Evolutionary conservation across 371 early-diverging fungal genomes (phyloP).

Genomic region (Cokeromyces recurvatus): DNA sequence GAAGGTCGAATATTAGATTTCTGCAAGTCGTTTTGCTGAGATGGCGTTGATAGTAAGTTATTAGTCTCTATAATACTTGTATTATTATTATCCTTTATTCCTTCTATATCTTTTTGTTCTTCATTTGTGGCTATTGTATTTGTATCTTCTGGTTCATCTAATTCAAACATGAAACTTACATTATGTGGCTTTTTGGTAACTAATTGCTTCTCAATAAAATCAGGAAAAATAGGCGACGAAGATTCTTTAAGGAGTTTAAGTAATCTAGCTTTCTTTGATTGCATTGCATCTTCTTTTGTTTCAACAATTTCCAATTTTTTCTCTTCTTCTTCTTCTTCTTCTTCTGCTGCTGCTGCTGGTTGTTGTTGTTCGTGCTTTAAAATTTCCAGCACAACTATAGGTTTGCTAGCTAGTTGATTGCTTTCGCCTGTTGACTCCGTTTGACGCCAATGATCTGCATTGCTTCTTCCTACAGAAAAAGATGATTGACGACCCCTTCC

Average conservation of each 20-base stretch:
- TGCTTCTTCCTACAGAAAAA: background rate
- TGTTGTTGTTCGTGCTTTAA: constrained; percentile 12
- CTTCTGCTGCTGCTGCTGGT: too few species aligned
- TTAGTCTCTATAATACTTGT: too few species aligned
- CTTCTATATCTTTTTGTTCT: too few species aligned
- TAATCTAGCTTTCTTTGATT: too few species aligned
- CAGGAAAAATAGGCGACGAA: constrained; percentile 24
- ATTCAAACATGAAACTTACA: constrained; percentile 30
- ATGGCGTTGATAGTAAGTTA: too few species aligned
- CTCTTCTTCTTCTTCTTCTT: too few species aligned
- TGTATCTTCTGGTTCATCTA: constrained; percentile 12
- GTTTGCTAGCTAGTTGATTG: background rate
- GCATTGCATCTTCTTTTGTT: too few species aligned
- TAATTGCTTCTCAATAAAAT: constrained; percentile 18
- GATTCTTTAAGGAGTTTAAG: constrained; percentile 5
- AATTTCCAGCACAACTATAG: constrained; percentile 7
- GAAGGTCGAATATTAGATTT: too few species aligned
- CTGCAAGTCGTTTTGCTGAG: too few species aligned
- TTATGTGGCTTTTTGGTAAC: constrained; percentile 23
- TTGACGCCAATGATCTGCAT: constrained; percentile 7
- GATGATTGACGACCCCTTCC: background rate
- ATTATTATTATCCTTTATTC: too few species aligned
- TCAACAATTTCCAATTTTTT: too few species aligned
- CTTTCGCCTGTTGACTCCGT: background rate
- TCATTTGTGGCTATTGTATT: too few species aligned